A percentile compares a stretch with the other conserved stretches of the same genome.
phyloP scores from a whole-genome alignment of 2,329 filamentous ascomycete genomes.

The Phyllosticta capitalensis region DNA sequence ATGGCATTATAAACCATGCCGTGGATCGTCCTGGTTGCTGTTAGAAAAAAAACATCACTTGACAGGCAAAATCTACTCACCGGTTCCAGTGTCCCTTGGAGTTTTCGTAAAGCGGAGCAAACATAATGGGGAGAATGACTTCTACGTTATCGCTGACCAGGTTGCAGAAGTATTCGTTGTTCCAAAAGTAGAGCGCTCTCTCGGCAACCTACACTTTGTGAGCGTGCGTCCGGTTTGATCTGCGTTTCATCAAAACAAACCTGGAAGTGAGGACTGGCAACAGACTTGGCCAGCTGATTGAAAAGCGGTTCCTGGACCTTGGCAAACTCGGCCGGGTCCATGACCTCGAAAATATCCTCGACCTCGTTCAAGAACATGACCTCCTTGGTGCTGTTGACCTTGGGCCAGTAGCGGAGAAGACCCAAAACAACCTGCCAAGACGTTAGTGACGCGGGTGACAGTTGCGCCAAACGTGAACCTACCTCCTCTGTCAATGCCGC shows the following conservation, averaged over 20 bases:
- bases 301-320: conserved; percentile 98
- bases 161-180: conserved; percentile 99
- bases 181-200: conserved; percentile 97
- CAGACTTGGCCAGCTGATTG: conserved; percentile 93
- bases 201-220: conserved; percentile 62
- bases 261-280: conserved; percentile 97
- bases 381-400: conserved; percentile 98
- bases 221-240: background rate
- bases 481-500: conserved; percentile 94
- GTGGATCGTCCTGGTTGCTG: conserved; percentile 70
- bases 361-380: conserved; percentile 99
- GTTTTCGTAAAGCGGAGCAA: conserved; percentile 95
- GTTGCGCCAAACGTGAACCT: conserved; percentile 22
- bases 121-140: conserved; percentile 98
- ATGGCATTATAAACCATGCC: conserved; percentile 99
- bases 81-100: conserved; percentile 99
- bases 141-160: conserved; percentile 98
- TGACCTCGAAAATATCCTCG: conserved; percentile 98
- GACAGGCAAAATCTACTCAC: conserved; percentile 42
- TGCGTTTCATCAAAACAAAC: conserved; percentile 26
- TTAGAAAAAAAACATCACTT: conserved; percentile 21
- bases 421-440: conserved; percentile 72
- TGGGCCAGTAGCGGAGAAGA: conserved; percentile 93
- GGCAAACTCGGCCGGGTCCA: conserved; percentile 96
- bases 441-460: conserved; percentile 14